These are phyloP conservation scores for Chlamydomonas schloesseri DNA, from an alignment of 139 green algal genomes.

Conservation along the genomic window DNA sequence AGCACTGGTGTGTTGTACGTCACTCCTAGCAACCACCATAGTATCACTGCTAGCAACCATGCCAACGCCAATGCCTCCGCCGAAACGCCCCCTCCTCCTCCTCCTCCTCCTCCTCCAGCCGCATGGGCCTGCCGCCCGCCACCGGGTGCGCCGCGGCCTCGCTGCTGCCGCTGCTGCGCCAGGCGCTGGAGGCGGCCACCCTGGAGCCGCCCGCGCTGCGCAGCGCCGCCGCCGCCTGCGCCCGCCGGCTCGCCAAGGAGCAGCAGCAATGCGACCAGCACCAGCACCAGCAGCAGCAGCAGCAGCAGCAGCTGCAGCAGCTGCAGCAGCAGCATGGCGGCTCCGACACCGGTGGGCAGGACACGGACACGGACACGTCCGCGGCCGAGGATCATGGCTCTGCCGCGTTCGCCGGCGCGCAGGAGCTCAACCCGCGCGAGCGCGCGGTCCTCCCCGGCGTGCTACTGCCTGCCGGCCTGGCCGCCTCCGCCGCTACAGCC, in stretches of 20 bases:
- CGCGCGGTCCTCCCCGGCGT: slow-evolving; percentile 25
- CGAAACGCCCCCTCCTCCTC: not conserved
- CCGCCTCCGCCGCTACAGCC: not conserved
- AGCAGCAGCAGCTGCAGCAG: not conserved
- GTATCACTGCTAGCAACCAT: too few species aligned
- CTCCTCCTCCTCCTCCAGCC: not conserved
- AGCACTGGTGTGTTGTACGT: too few species aligned
- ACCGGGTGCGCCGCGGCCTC: too few species aligned
- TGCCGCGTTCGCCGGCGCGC: too few species aligned
- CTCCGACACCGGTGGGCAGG: too few species aligned
- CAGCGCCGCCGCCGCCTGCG: not conserved
- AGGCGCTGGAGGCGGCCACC: not conserved
- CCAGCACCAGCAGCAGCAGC: not conserved
- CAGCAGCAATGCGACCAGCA: not conserved
- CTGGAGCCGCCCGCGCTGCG: not conserved
- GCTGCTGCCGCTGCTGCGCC: not conserved
- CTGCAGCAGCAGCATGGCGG: not conserved
- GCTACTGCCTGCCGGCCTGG: not conserved
- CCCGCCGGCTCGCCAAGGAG: not conserved
- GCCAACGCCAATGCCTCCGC: too few species aligned
- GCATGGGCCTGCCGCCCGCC: not conserved
- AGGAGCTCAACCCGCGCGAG: not conserved
- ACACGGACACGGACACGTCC: too few species aligned
- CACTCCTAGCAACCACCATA: too few species aligned
- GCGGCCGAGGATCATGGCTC: too few species aligned